Conservation (phyloP, 208 protist species). For the Phytomonas francai region DNA sequence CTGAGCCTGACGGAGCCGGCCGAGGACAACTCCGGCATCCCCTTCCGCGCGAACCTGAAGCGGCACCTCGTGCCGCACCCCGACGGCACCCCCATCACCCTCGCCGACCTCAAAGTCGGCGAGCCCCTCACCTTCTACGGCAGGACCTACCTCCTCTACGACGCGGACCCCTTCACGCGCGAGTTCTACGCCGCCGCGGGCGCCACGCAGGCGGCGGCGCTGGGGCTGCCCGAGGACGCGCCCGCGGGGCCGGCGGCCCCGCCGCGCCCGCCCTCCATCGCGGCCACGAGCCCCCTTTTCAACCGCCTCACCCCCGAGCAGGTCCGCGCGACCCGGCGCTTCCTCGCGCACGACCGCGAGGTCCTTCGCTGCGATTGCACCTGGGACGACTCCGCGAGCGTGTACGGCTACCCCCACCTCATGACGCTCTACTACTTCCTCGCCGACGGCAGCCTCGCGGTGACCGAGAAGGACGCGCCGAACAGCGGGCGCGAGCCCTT, state of each 20-base stretch:
- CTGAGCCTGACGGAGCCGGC: constrained; percentile 92
- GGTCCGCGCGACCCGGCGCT: constrained; percentile 83
- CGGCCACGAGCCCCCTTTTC: constrained; percentile 52
- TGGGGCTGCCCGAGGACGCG: constrained; percentile 61
- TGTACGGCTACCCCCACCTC: constrained; percentile 88
- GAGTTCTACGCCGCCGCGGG: constrained; percentile 71
- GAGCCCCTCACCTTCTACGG: constrained; percentile 90
- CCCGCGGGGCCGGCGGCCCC: constrained; percentile 43
- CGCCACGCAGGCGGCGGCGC: constrained; percentile 33
- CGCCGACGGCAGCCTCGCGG: constrained; percentile 92
- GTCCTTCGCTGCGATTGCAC: constrained; percentile 95
- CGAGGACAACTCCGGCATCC: constrained; percentile 93
- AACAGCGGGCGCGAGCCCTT: constrained; percentile 97
- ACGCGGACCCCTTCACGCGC: constrained; percentile 92
- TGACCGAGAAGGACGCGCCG: constrained; percentile 91
- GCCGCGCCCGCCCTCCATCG: constrained; percentile 72
- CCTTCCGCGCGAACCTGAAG: constrained; percentile 88
- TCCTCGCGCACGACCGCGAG: constrained; percentile 93
- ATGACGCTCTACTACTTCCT: constrained; percentile 97
- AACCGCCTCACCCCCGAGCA: constrained; percentile 76
- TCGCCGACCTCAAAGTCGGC: constrained; percentile 84
- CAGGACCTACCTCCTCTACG: constrained; percentile 89
- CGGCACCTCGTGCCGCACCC: constrained; percentile 84
- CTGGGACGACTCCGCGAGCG: constrained; percentile 91
- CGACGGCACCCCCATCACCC: constrained; percentile 67